phyloP scores from a whole-genome alignment of 805 yeast genomes.

The Yarrowia porcina region DNA sequence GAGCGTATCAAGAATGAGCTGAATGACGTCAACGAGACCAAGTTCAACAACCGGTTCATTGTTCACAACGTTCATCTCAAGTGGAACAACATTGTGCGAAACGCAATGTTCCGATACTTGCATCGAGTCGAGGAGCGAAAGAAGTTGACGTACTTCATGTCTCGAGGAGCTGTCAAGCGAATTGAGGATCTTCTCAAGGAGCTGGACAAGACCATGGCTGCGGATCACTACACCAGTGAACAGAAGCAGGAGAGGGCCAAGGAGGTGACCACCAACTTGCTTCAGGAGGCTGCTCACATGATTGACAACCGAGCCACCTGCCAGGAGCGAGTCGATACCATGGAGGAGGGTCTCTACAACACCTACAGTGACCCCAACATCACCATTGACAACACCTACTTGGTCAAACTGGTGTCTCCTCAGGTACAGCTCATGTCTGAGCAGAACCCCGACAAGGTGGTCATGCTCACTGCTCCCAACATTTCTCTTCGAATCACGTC shows the following conservation, averaged over 20 bases:
- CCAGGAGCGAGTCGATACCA: slow-evolving; percentile 34
- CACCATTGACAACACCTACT: slow-evolving; percentile 51
- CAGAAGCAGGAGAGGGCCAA: slow-evolving; percentile 19
- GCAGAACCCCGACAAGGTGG: slow-evolving; percentile 53
- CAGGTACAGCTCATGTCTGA: slow-evolving; percentile 70
- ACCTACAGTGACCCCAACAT: slow-evolving; percentile 38
- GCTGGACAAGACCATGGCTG: slow-evolving; percentile 32
- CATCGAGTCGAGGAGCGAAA: slow-evolving; percentile 48
- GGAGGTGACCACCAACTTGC: slow-evolving; percentile 17
- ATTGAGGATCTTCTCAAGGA: slow-evolving; percentile 50
- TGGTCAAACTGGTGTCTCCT: slow-evolving; percentile 69
- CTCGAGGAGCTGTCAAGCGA: slow-evolving; percentile 49
- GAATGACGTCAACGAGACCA: slow-evolving; percentile 23
- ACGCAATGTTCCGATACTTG: slow-evolving; percentile 58
- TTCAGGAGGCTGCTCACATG: slow-evolving; percentile 16
- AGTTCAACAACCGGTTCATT: slow-evolving; percentile 65
- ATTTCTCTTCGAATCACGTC: slow-evolving; percentile 68
- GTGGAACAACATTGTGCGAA: slow-evolving; percentile 72
- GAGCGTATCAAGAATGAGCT: slow-evolving; percentile 20
- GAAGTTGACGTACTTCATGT: slow-evolving; percentile 45
- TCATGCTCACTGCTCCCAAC: slow-evolving; percentile 69
- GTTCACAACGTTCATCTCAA: slow-evolving; percentile 69
- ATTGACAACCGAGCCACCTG: slow-evolving; percentile 25
- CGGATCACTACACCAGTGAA: slow-evolving; percentile 7
- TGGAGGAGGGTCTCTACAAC: slow-evolving; percentile 52